Conservation (phyloP, 1,284 basidiomycete genomes). For the Garcileccinum viscosum region DNA sequence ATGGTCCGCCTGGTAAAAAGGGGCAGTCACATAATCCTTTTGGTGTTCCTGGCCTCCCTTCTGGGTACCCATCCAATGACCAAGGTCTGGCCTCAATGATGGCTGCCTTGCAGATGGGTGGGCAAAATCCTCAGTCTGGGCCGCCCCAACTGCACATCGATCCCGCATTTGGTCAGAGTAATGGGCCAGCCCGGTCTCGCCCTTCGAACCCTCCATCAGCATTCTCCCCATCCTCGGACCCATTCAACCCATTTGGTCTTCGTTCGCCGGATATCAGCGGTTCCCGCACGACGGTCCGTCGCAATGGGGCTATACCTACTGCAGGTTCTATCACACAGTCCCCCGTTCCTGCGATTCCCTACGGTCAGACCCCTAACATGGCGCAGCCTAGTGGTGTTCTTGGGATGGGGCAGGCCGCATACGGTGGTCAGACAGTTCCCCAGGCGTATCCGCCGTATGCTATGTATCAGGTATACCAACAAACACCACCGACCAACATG, state of each 20-base stretch:
- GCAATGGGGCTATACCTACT: slow-evolving; percentile 46
- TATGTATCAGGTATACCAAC: slow-evolving; percentile 82
- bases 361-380: slow-evolving; percentile 67
- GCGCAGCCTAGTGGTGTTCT: slow-evolving; percentile 60
- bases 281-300: slow-evolving; percentile 57
- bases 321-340: slow-evolving; percentile 44
- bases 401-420: slow-evolving; percentile 69
- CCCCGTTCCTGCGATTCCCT: slow-evolving; percentile 55
- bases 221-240: slow-evolving; percentile 71
- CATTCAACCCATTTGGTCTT: slow-evolving; percentile 77
- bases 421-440: slow-evolving; percentile 66
- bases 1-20: slow-evolving; percentile 73
- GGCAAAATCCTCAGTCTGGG: slow-evolving; percentile 81
- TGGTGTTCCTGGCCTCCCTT: slow-evolving; percentile 74
- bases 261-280: slow-evolving; percentile 66
- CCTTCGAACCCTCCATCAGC: slow-evolving; percentile 55
- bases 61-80: slow-evolving; percentile 80
- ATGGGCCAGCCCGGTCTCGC: slow-evolving; percentile 48
- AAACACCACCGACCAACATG: slow-evolving; percentile 72
- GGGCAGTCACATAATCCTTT: slow-evolving; percentile 61
- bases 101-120: slow-evolving; percentile 86
- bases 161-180: slow-evolving; percentile 55
- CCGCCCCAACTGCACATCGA: slow-evolving; percentile 76
- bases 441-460: slow-evolving; percentile 76
- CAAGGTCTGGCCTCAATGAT: slow-evolving; percentile 87